phyloP scores from a whole-genome alignment of 1,284 basidiomycete genomes.

The Trichosporon sp. region DNA sequence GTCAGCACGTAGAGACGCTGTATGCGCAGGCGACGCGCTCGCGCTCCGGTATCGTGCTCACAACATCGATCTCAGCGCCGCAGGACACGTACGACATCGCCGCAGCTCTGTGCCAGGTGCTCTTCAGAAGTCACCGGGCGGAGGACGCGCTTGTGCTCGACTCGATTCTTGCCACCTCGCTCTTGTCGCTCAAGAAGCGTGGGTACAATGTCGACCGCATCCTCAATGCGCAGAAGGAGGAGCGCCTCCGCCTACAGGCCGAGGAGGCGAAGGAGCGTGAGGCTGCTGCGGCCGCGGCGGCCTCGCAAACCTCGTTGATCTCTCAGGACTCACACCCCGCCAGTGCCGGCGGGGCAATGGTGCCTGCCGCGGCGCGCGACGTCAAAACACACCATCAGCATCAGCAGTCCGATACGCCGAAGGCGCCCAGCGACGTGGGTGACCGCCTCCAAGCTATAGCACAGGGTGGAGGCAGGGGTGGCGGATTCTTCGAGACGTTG shows the following conservation, averaged over 20 bases:
- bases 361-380: neutral
- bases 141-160: constrained; percentile 75
- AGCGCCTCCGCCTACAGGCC: constrained; percentile 58
- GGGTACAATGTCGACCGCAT: constrained; percentile 72
- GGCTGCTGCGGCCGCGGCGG: neutral
- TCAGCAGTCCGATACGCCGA: neutral
- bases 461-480: neutral
- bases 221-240: constrained; percentile 72
- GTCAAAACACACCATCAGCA: neutral
- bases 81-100: constrained; percentile 76
- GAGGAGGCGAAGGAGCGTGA: constrained; percentile 43
- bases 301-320: too few species aligned
- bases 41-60: constrained; percentile 62
- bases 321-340: neutral
- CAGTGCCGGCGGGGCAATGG: neutral
- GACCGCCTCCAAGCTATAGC: neutral
- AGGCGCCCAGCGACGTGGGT: neutral
- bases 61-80: constrained; percentile 65
- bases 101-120: constrained; percentile 58
- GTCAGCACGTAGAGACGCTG: constrained; percentile 48
- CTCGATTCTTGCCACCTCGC: constrained; percentile 75
- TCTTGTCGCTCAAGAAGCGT: constrained; percentile 73
- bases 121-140: constrained; percentile 68
- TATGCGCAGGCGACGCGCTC: constrained; percentile 64
- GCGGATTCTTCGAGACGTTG: neutral